Base-by-base conservation (phyloP, 768 basidiomycete species). In the Tulasnella calospora region DNA sequence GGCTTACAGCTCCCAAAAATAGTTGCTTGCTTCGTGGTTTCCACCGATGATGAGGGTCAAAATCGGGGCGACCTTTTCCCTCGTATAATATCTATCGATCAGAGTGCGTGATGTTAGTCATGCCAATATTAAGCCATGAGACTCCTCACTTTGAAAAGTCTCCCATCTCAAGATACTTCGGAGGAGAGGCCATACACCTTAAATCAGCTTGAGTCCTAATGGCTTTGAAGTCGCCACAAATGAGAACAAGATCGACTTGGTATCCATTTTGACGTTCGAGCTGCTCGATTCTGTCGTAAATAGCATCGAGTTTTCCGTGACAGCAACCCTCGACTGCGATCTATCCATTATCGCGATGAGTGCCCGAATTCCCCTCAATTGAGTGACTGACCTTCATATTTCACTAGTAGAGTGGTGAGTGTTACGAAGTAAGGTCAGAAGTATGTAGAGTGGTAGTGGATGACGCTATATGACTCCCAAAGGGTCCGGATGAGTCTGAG, bases 151-250 rank as follows among this genome's bases (percentile, higher is more conserved):
- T 81, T 85, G 94, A 87, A 83, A 99, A 99, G 69, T 91, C 91
- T 40, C 94, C 93, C 73, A 99, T 86, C 36, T 88, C 85, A 80
- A 91, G 91, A 85, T 96, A 99, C 84, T 98, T 98, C 80, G 89
- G 86, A 0, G 97, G 97, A 1, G 94, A 94, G 30, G 96, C 92
- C 91, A 99, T 94, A 80, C 92, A 93, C 82, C 92, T 89, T 69
- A 98, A 87, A 85, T 99, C 97, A 77, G 89, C 86, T 78, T 88
- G 86, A 81, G 98, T 96, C 40, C 98, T 88, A 69, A 98, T 87
- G 21, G 97, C 96, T 85, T 98, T 90, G 82, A 99, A 99, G 85
- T 99, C 98, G 17, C 98, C 98, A 78, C 97, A 98, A 38, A 98
- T 91, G 51, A 99, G 88, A 17, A 99, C 88, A 1, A 96, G 85